A percentile compares a stretch with the other conserved stretches of the same genome.
These are phyloP conservation scores for Rhodamnia argentea DNA, from an alignment of 345 rosid species.

Conservation along the genomic window DNA sequence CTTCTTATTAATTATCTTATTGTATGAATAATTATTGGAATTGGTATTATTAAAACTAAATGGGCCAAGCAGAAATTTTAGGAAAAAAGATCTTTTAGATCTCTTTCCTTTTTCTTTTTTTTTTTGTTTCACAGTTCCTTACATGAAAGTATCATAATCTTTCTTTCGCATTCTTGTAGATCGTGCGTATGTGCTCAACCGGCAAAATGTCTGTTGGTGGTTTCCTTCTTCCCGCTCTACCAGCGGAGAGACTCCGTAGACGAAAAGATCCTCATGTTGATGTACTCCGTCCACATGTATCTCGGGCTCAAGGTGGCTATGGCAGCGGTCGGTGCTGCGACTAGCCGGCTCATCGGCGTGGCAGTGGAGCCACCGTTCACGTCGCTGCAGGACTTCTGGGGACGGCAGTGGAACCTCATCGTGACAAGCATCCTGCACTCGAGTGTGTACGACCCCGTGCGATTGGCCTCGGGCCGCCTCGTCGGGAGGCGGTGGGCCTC, in stretches of 20 bases:
- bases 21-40: too few species aligned
- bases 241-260: neutral
- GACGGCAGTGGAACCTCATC: constrained; percentile 14
- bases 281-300: constrained; percentile 2
- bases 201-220: too few species aligned
- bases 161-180: too few species aligned
- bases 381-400: constrained; percentile 18
- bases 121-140: too few species aligned
- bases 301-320: neutral
- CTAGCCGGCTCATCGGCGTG: neutral
- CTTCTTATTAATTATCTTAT: too few species aligned
- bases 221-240: neutral
- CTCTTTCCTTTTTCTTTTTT: too few species aligned
- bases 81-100: too few species aligned
- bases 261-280: neutral
- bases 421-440: constrained; percentile 9
- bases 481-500: neutral
- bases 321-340: neutral
- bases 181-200: too few species aligned
- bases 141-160: too few species aligned
- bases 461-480: neutral
- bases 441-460: neutral
- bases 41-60: too few species aligned
- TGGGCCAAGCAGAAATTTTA: too few species aligned
- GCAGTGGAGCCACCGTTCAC: constrained; percentile 13